Conservation (phyloP, 139 green algal genomes). For the Tetraselmis chui region DNA sequence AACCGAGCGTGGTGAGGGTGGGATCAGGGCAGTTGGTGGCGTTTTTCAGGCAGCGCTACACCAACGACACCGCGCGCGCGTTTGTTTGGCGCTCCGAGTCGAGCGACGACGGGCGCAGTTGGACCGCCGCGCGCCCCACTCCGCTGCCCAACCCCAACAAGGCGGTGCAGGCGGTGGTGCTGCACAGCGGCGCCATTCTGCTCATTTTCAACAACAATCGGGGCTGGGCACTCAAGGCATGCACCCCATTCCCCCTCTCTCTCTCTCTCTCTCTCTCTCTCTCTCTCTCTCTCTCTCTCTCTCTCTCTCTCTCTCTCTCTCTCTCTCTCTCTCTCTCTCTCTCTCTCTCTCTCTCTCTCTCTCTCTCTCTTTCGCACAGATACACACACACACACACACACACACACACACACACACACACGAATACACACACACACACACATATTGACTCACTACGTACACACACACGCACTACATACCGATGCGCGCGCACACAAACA, state of each 20-base stretch:
- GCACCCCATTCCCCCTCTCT: no score
- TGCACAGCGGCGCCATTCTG: conserved; percentile 1
- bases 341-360: no score
- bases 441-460: no score
- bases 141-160: conserved; percentile 9
- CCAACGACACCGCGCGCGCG: neutral
- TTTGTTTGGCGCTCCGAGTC: neutral
- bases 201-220: conserved; percentile 12
- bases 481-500: no score
- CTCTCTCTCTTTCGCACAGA: no score
- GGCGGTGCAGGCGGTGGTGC: neutral
- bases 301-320: neutral
- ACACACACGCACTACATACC: no score
- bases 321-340: no score
- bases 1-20: neutral
- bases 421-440: no score
- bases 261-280: no score
- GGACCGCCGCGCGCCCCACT: neutral
- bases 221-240: neutral
- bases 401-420: no score
- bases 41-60: neutral
- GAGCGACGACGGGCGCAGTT: conserved; percentile 1
- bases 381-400: no score
- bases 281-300: no score
- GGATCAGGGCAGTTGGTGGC: neutral